Base-by-base conservation (phyloP, 495 filamentous ascomycete genomes). In the Achaetomiella virescens region DNA sequence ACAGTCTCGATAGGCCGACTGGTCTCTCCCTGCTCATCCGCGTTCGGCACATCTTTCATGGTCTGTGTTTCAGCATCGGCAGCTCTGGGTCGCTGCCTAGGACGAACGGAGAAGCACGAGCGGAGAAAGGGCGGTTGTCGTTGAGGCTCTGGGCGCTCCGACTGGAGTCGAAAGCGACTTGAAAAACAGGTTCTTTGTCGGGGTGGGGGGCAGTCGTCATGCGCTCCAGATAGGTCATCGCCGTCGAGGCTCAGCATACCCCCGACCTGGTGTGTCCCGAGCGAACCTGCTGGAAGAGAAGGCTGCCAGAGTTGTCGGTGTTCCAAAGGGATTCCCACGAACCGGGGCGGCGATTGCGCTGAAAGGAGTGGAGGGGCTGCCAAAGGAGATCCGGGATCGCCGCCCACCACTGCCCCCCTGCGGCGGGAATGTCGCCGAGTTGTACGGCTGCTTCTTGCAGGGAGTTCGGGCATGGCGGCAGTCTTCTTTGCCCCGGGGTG, bases 171-270 rank as follows among this genome's bases (percentile, higher is more conserved):
- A 50, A 14, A 60, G 56, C 21, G 57, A 66, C 63, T 62, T 72
- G 63, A 59, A 60, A 24, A 68, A 59, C 3, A 78, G 67, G 60
- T 84, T 86, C 70, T 95, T 97, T 1, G 95, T 97, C 2, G 93
- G 93, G 11, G 93, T 98, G 10, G 91, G 91, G 21, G 91, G 91
- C 22, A 95, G 72, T 95, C 88, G 59, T 92, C 89, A 36, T 76
- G 79, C 42, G 59, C 49, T 17, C 80, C 80, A 10, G 72, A 78
- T 33, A 78, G 57, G 70, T 95, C 89, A 53, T 92, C 87, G 17
- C 84, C 84, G 65, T 91, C 87, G 9, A 89, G 66, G 66, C 89
- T 92, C 14, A 86, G 76, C 59, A 92, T 82, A 70, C 90, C 95
- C 77, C 81, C 55, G 85, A 81, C 43, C 90, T 79, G 17, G 81